Evolutionary conservation across 2,329 filamentous ascomycete species (phyloP).

Genomic region (Epichloe scottii): DNA sequence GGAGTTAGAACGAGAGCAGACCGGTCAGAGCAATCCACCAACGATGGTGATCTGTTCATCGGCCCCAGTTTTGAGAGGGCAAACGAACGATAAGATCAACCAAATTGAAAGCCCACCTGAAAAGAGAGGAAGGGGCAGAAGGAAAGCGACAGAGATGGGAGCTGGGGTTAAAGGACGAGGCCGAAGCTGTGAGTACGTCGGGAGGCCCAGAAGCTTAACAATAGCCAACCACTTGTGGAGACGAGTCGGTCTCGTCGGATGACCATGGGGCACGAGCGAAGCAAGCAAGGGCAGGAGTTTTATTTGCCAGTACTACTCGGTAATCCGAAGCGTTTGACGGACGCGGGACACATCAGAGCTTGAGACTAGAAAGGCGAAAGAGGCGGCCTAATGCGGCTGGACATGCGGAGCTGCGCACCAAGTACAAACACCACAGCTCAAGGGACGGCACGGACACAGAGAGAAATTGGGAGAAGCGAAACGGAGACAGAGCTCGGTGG

Average conservation of each 20-base stretch:
- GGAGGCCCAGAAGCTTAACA: background rate
- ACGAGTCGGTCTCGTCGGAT: constrained; percentile 6
- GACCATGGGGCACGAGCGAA: constrained; percentile 3
- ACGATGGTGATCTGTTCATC: background rate
- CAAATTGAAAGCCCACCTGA: background rate
- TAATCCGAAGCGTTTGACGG: background rate
- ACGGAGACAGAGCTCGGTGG: background rate
- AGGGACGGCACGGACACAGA: constrained; percentile 4
- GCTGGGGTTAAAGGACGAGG: background rate
- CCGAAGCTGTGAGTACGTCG: background rate
- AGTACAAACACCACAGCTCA: constrained; percentile 3
- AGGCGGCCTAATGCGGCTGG: constrained; percentile 1
- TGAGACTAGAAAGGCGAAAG: background rate
- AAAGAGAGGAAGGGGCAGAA: background rate
- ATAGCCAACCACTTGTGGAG: constrained; percentile 4
- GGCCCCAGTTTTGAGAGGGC: background rate
- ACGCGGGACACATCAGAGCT: background rate
- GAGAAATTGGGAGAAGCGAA: background rate
- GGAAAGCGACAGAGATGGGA: background rate
- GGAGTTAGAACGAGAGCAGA: background rate
- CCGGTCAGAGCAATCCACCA: background rate
- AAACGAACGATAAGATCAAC: background rate
- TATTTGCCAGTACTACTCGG: background rate
- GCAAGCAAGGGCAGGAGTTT: background rate
- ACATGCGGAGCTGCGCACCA: constrained; percentile 1